Evolutionary conservation across 2,329 filamentous ascomycete genomes (phyloP).

Genomic region (Trichocomaceae sp.): DNA sequence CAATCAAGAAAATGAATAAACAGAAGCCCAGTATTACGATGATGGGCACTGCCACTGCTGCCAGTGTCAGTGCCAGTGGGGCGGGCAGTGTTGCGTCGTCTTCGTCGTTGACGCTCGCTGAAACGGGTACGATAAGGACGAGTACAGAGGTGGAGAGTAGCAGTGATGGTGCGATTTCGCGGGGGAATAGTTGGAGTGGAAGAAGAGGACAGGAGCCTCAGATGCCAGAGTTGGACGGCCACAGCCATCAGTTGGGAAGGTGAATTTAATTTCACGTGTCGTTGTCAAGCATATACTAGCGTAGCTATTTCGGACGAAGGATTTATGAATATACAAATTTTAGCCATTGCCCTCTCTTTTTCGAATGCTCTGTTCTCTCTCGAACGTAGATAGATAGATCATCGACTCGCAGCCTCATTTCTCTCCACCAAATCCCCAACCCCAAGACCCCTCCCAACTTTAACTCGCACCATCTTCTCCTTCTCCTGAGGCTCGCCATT

Average conservation of each 20-base stretch:
- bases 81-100: background rate
- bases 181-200: background rate
- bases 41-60: background rate
- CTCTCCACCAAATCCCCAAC: constrained; percentile 57
- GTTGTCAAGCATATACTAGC: background rate
- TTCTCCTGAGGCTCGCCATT: constrained; percentile 37
- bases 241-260: background rate
- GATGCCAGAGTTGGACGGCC: constrained; percentile 1
- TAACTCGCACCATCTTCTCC: constrained; percentile 71
- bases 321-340: background rate
- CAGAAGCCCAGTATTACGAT: background rate
- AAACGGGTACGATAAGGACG: constrained; percentile 4
- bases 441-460: constrained; percentile 71
- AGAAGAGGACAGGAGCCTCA: background rate
- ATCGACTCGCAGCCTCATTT: constrained; percentile 32
- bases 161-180: background rate
- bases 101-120: background rate
- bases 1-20: constrained; percentile 5
- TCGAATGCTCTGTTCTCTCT: too few relatives aligned
- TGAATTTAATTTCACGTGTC: background rate
- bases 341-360: too few relatives aligned
- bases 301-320: background rate
- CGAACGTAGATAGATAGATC: too few relatives aligned
- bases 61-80: too few relatives aligned
- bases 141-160: background rate